Evolutionary conservation across 176 grass and related monocot species (phyloP).

Genomic region (Triticum timopheevii): DNA sequence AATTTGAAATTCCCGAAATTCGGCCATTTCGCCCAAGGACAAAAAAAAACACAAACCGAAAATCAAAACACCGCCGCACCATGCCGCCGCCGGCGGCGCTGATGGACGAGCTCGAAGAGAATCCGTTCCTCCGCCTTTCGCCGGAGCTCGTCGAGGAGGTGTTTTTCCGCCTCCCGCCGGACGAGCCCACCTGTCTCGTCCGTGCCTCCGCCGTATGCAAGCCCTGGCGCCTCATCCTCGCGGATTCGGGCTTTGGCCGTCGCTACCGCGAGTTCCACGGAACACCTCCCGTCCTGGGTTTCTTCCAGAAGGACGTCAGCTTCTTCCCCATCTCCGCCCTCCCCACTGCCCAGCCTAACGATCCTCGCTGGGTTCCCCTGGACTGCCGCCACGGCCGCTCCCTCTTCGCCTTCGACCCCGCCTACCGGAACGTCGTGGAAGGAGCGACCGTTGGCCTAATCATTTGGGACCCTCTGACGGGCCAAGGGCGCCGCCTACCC

Average conservation of each 20-base stretch:
- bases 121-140: neutral
- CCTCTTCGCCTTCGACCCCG: neutral
- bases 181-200: neutral
- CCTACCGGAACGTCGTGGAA: neutral
- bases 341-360: neutral
- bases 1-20: too few relatives aligned
- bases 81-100: neutral
- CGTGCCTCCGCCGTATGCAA: conserved; percentile 13
- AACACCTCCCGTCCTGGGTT: neutral
- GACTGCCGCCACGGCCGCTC: neutral
- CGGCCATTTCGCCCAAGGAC: too few relatives aligned
- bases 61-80: neutral
- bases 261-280: conserved; percentile 24
- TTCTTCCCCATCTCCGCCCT: neutral
- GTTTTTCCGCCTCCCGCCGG: neutral
- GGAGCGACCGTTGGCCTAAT: neutral
- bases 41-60: too few relatives aligned
- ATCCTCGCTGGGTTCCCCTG: neutral
- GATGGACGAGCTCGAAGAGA: neutral
- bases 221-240: conserved; percentile 3
- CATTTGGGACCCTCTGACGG: neutral
- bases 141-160: neutral
- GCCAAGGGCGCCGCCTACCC: neutral
- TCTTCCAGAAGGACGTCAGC: neutral
- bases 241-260: neutral